Base-by-base conservation (phyloP, 176 grass and related monocot genomes). In the Eremochloa ophiuroides region DNA sequence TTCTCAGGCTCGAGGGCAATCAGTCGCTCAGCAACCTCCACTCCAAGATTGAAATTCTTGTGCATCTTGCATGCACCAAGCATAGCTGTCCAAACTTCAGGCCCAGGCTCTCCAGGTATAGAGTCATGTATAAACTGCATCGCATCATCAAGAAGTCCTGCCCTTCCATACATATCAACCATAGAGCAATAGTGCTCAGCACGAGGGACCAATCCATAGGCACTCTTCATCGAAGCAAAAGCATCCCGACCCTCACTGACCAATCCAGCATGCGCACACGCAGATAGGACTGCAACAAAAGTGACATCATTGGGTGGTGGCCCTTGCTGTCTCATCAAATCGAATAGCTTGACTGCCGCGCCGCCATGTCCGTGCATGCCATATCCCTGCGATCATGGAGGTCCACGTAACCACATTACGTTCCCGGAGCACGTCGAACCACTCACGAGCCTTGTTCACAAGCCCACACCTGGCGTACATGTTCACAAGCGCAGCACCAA, bases 151-250 rank as follows among this genome's bases (percentile, higher is more conserved):
- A 92, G 62, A 77, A 92, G 89, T 64, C 94, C 92, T 62, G 88
- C 84, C 66, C 95, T 90, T 69, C 92, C 90, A 75, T 85, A 86
- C 88, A 98, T 93, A 88, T 98, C 95, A 83, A 98, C 90, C 88
- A 98, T 87, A 72, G 83, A 93, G 63, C 89, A 93, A 67, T 81
- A 91, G 70, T 98, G 95, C 53, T 94, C 93, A 2, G 80, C 76
- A 59, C 85, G 82, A 63, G 92, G 95, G 50, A 73, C 77, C 79
- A 98, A 85, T 27, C 86, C 66, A 31, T 94, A 94, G 26, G 84
- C 68, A 67, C 53, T 77, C 59, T 87, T 92, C 95, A 94, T 93
- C 26, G 66, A 91, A 10, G 56, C 78, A 80, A 94, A 94, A 80
- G 78, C 90, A 74, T 76, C 81, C 28, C 42, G 41, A 1, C 85